Conservation (phyloP, 371 early-diverging fungal species). For the Chytridium lagenaria region DNA sequence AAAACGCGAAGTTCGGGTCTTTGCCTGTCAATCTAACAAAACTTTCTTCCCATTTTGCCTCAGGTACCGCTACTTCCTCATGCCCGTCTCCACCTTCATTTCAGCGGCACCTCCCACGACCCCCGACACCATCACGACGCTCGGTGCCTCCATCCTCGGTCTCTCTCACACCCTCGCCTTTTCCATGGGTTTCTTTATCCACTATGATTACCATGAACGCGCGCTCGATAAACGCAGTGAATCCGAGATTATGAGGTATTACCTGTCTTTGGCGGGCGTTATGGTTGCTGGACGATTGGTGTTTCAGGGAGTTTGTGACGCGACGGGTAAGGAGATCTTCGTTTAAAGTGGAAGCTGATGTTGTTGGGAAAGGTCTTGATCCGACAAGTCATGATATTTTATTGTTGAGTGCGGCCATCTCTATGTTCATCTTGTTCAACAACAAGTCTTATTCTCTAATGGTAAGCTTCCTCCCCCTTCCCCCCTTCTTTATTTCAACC, state of each 20-base stretch:
- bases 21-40: too few relatives aligned
- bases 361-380: slow-evolving; percentile 6
- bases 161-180: slow-evolving; percentile 30
- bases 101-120: neutral
- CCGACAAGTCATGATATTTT: slow-evolving; percentile 22
- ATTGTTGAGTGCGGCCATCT: slow-evolving; percentile 18
- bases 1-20: too few relatives aligned
- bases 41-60: neutral
- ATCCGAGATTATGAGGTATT: slow-evolving; percentile 19
- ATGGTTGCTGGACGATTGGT: slow-evolving; percentile 11
- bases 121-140: slow-evolving; percentile 14
- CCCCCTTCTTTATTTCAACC: neutral
- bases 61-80: slow-evolving; percentile 25
- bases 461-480: slow-evolving; percentile 5
- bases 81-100: slow-evolving; percentile 9
- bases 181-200: slow-evolving; percentile 30
- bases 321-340: slow-evolving; percentile 1
- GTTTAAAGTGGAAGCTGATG: too few relatives aligned
- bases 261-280: slow-evolving; percentile 18
- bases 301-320: slow-evolving; percentile 21
- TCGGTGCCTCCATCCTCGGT: slow-evolving; percentile 28
- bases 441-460: slow-evolving; percentile 21
- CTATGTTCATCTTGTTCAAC: slow-evolving; percentile 17
- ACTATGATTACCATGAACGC: slow-evolving; percentile 22
- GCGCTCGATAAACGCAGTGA: slow-evolving; percentile 1